Evolutionary conservation across 306 rosid species (phyloP).

Genomic region (Cicer pinnatifidum): DNA sequence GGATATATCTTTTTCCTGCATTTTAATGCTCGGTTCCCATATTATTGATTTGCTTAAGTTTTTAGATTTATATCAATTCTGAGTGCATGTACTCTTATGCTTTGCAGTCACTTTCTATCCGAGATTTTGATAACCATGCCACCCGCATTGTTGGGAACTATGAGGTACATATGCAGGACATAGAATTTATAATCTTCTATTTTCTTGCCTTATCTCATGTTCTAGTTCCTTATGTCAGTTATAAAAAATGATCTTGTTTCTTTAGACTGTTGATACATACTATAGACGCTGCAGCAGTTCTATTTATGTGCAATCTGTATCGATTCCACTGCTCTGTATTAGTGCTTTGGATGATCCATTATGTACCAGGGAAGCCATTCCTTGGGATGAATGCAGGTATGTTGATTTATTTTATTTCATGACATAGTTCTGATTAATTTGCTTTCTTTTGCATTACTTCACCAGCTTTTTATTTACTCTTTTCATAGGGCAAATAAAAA

Average conservation of each 20-base stretch:
- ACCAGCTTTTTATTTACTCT: slow-evolving; percentile 20
- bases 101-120: slow-evolving; percentile 75
- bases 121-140: slow-evolving; percentile 90
- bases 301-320: slow-evolving; percentile 73
- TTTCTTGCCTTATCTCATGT: slow-evolving; percentile 31
- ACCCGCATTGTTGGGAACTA: slow-evolving; percentile 85
- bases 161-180: slow-evolving; percentile 62
- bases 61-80: slow-evolving; percentile 21
- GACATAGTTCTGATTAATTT: slow-evolving; percentile 28
- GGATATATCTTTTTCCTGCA: slow-evolving; percentile 33
- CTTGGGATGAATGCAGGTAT: slow-evolving; percentile 99
- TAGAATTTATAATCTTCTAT: slow-evolving; percentile 27
- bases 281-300: slow-evolving; percentile 87
- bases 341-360: slow-evolving; percentile 96
- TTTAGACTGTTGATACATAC: slow-evolving; percentile 90
- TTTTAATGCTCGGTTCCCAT: slow-evolving; percentile 9
- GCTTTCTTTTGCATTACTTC: slow-evolving; percentile 25
- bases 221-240: not conserved
- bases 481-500: slow-evolving; percentile 66
- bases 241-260: slow-evolving; percentile 45
- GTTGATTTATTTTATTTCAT: slow-evolving; percentile 36
- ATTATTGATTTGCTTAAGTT: slow-evolving; percentile 19
- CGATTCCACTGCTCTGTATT: slow-evolving; percentile 88
- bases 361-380: slow-evolving; percentile 97
- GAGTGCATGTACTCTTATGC: slow-evolving; percentile 42